Evolutionary conservation across 768 basidiomycete species (phyloP), one percentile per base, ranked within the genome.

Genomic region (Macrocybe gigantea): DNA sequence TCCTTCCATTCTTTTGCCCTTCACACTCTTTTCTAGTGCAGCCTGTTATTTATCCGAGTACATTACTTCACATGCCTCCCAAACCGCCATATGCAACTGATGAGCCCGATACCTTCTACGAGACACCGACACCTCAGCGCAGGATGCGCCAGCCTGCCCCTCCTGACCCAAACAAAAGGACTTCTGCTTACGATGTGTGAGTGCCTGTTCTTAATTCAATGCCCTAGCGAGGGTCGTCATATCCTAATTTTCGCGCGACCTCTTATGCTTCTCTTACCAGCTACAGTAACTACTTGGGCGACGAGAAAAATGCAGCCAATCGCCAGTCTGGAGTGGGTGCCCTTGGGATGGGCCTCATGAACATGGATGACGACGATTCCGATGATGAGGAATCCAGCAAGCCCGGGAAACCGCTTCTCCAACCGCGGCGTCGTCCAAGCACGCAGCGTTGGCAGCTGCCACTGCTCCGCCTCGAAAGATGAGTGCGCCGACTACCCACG

Each of bases 111-210:
- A 73, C 77, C 15, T 66, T 74, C 53, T 86, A 80, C 60, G 71
- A 79, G 52, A 63, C 73, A 11, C 66, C 65, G 43, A 66, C 66
- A 15, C 69, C 69, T 1, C 68, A 67, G 54, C 67, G 65, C 58
- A 65, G 75, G 56, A 52, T 72, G 53, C 68, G 75, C 62, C 66
- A 69, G 61, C 69, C 67, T 39, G 65, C 74, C 51, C 68, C 72
- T 45, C 68, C 71, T 31, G 70, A 81, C 53, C 75, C 76, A 10
- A 80, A 81, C 61, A 71, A 68, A 48, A 68, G 82, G 50, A 68
- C 76, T 29, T 83, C 83, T 33, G 79, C 78, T 47, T 82, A 85
- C 63, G 79, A 80, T 62, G 72, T 85, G 88, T 90, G 66, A 34
- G 84, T 74, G 13, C 45, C 41, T 13, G 29, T 7, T 42, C 37